These are phyloP conservation scores for Pseudogymnoascus sp. DNA, from an alignment of 2,329 filamentous ascomycete species.

Conservation along the genomic window DNA sequence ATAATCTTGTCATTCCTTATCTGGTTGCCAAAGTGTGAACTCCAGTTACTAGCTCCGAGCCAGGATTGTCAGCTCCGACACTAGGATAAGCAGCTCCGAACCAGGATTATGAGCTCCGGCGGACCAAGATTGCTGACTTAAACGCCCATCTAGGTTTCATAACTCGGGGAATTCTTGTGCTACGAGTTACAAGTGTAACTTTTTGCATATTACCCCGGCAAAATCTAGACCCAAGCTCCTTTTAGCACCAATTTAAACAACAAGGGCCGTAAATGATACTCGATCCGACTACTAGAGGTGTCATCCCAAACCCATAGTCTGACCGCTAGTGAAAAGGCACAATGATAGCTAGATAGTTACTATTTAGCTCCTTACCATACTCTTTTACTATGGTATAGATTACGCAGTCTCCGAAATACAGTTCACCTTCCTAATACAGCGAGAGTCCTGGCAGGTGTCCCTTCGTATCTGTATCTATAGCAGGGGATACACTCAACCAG, in stretches of 20 bases:
- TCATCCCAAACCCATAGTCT: background rate
- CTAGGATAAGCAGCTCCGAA: background rate
- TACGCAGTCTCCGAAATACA: background rate
- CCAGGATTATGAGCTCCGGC: background rate
- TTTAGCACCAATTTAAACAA: no score
- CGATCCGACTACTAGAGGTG: no score
- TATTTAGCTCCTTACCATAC: background rate
- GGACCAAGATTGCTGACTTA: background rate
- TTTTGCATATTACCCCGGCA: background rate
- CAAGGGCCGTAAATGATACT: no score
- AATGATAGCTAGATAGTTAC: background rate
- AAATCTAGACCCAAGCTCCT: no score
- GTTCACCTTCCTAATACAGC: background rate
- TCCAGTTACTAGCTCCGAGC: background rate
- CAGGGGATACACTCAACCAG: background rate
- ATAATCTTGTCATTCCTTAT: no score
- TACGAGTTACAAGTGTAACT: background rate
- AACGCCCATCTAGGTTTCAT: background rate
- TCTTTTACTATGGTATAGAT: background rate
- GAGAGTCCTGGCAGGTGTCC: background rate
- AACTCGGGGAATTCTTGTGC: background rate
- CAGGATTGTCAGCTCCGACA: background rate
- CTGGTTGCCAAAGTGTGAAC: no score
- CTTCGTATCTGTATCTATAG: background rate
- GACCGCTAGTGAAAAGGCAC: background rate